Base-by-base conservation (phyloP, 164 flowering plant species). In the Kalanchoe fedtschenkoi region DNA sequence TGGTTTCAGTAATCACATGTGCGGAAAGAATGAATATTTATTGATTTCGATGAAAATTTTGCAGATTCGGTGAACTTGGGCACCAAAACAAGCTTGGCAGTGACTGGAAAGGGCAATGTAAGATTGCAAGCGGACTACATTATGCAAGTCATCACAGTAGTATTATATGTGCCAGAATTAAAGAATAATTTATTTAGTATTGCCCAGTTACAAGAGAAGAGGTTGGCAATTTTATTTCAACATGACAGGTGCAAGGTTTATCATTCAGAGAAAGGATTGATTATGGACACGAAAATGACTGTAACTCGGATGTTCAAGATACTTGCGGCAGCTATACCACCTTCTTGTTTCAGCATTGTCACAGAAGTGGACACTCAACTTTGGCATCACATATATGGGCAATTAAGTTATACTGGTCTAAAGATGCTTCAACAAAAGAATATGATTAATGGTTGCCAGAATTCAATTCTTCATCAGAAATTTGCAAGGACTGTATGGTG, bases 381-480 rank as follows among this genome's bases (percentile, higher is more conserved):
- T n/a, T 60, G 62, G 62, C 62, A 60, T 11, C 8, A 30, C 22
- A 2, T 21, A 37, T 60, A 8, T 21, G 62, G 62, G 1, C 62
- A 60, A 3, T 60, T 60, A 5, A 60, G 26, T 22, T 21, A 1
- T 19, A 21, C 22, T 11, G 39, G 62, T 13, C 14, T 60, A 19
- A 33, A 30, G 11, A 16, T 10, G 0, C 24, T 60, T 11, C 9
- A 0, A 7, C 14, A 11, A 9, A 56, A 56, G 29, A 21, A 56
- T 5, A 28, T 56, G 59, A 34, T 56, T 2, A 6, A 8, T 19
- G 59, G 16, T 0, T 56, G n/a, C 59, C 34, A 14, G 17, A 34
- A 14, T n/a, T 28, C 0, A 56, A 56, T n/a, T n/a, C n/a, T n/a
- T n/a, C n/a, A n/a, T n/a, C n/a, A 11, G n/a, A 56, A 5, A 16